These are phyloP conservation scores for Aspergillus awamori DNA, from an alignment of 2,329 filamentous ascomycete species.

Conservation along the genomic window DNA sequence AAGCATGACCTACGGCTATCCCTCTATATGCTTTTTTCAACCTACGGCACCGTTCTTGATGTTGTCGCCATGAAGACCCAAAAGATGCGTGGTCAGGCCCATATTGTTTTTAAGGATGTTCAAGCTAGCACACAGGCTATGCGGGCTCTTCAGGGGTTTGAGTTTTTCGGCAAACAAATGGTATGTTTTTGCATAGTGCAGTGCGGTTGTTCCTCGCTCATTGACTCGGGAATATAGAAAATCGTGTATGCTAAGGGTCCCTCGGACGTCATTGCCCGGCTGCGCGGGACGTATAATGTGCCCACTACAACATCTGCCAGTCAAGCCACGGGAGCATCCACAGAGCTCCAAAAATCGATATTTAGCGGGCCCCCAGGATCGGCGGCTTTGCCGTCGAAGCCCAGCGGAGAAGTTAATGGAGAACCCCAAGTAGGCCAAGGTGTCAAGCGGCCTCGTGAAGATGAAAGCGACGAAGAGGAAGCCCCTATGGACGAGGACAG, in stretches of 20 bases:
- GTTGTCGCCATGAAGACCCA: slow-evolving; percentile 84
- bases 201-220: slow-evolving; percentile 4
- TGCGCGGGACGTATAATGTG: slow-evolving; percentile 85
- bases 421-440: slow-evolving; percentile 58
- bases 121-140: slow-evolving; percentile 93
- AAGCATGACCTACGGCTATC: slow-evolving; percentile 84
- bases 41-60: slow-evolving; percentile 89
- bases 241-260: slow-evolving; percentile 89
- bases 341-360: slow-evolving; percentile 76
- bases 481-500: slow-evolving; percentile 68
- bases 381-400: slow-evolving; percentile 52
- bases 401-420: slow-evolving; percentile 45
- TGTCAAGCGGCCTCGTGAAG: slow-evolving; percentile 71
- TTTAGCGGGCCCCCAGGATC: slow-evolving; percentile 65
- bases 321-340: slow-evolving; percentile 63
- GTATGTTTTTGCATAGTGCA: slow-evolving; percentile 56
- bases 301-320: slow-evolving; percentile 55
- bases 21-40: slow-evolving; percentile 91
- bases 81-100: slow-evolving; percentile 95
- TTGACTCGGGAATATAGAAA: slow-evolving; percentile 59
- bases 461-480: slow-evolving; percentile 58
- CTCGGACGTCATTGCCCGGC: slow-evolving; percentile 83
- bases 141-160: slow-evolving; percentile 81
- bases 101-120: slow-evolving; percentile 85
- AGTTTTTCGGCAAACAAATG: slow-evolving; percentile 82